Evolutionary conservation across 768 basidiomycete genomes (phyloP), one percentile per base, ranked within the genome.

Genomic region (Leccinum olivaceopallidum): DNA sequence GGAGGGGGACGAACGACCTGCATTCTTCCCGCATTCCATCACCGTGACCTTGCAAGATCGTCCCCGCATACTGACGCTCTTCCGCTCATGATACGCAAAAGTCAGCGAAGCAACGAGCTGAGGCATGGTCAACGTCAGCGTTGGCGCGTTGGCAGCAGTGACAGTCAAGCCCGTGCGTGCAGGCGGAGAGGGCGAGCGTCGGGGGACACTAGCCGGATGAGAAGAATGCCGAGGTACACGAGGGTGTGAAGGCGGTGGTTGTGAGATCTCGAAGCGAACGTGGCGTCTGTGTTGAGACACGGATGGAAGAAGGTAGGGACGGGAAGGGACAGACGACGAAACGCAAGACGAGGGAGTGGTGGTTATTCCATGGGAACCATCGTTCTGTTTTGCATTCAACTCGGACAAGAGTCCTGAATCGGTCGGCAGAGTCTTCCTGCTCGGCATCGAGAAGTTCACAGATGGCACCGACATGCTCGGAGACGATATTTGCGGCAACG

Each of bases 41-140:
- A 51, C 26, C 6, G 44, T 20, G 20, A 20, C 18, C 22, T 53
- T 64, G 8, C 18, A 44, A 26, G 56, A 20, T 26, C 69, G 69
- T 20, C 65, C 66, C 3, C 74, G 73, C 18, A 51, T 9, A 14
- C 66, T 64, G 44, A 54, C n/a, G 52, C 64, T 61, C 24, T 61
- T 54, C 52, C 63, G 64, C 20, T 75, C 73, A 48, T 49, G 70
- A 55, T 69, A 47, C 24, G 69, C 67, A 50, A 74, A 68, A 1
- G 62, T 71, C 18, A 74, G 66, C 8, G 69, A 65, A 22, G 73
- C 73, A 18, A 74, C 73, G 14, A 74, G 73, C 53, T 74, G 73
- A 1, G 74, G 66, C 56, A 74, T 71, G 2, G 74, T 65, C 66
- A 74, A 64, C 30, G 66, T 64, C 50, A 63, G 57, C 22, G 58